Conservation (phyloP, 306 rosid genomes). For the Mucuna pruriens region DNA sequence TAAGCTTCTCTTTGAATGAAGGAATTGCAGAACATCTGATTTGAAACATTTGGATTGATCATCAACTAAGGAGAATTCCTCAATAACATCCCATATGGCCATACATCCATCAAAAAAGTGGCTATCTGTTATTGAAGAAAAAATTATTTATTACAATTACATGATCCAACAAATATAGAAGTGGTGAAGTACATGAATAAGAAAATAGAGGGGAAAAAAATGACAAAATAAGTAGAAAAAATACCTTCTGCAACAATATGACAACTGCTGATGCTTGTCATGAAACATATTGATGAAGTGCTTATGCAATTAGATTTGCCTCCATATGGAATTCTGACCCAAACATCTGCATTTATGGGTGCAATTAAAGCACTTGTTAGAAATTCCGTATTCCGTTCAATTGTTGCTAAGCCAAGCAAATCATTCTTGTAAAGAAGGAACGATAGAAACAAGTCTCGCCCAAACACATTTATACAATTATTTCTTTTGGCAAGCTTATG, state of each 20-base stretch:
- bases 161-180: conserved; percentile 29
- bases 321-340: conserved; percentile 79
- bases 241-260: conserved; percentile 74
- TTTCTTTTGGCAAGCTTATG: conserved; percentile 65
- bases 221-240: conserved; percentile 34
- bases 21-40: conserved; percentile 80
- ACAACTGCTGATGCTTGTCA: conserved; percentile 66
- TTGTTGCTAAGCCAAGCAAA: conserved; percentile 43
- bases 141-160: conserved; percentile 14
- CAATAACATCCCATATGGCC: conserved; percentile 65
- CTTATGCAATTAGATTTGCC: conserved; percentile 42
- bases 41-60: conserved; percentile 71
- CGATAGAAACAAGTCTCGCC: conserved; percentile 66
- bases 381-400: conserved; percentile 46
- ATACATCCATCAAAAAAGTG: conserved; percentile 59
- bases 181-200: neutral
- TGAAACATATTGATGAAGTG: conserved; percentile 55
- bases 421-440: conserved; percentile 57
- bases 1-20: conserved; percentile 57
- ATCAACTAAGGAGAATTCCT: conserved; percentile 56
- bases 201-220: neutral
- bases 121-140: conserved; percentile 53
- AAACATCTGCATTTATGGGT: conserved; percentile 73
- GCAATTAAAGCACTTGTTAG: conserved; percentile 55
- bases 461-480: conserved; percentile 74